These are phyloP conservation scores for Rutstroemia sp. DNA, from an alignment of 2,329 filamentous ascomycete species.

Conservation along the genomic window DNA sequence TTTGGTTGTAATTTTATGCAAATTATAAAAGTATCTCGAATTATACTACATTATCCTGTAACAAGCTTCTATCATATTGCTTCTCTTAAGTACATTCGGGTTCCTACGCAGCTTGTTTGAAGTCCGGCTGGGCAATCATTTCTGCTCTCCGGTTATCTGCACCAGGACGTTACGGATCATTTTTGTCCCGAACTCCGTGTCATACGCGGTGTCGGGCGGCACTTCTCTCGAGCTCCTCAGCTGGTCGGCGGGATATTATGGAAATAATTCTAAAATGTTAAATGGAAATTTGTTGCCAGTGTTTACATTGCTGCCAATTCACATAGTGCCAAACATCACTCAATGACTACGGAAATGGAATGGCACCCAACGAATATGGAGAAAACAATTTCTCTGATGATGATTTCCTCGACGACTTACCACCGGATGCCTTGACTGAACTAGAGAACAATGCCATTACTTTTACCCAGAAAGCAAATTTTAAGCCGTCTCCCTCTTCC, in stretches of 20 bases:
- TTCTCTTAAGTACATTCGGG: no score
- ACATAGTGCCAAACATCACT: background rate
- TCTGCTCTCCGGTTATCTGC: no score
- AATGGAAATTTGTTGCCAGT: background rate
- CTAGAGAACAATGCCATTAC: slow-evolving; percentile 58
- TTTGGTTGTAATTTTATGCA: no score
- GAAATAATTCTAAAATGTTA: no score
- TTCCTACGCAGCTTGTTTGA: no score
- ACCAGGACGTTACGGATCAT: background rate
- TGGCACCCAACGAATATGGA: slow-evolving; percentile 30
- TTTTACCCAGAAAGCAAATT: slow-evolving; percentile 36
- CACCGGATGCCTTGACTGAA: slow-evolving; percentile 49
- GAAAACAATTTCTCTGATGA: slow-evolving; percentile 59
- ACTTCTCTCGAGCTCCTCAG: no score
- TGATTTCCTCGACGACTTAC: slow-evolving; percentile 55
- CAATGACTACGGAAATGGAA: slow-evolving; percentile 29
- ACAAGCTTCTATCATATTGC: no score
- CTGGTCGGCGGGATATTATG: no score
- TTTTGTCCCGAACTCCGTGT: background rate
- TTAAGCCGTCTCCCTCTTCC: slow-evolving; percentile 26
- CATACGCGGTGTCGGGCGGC: slow-evolving; percentile 8
- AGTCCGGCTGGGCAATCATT: no score
- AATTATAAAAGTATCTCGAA: no score
- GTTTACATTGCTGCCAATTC: background rate
- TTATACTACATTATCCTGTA: no score